phyloP scores from a whole-genome alignment of 768 basidiomycete species.

The Macrolepiota dolichaula region DNA sequence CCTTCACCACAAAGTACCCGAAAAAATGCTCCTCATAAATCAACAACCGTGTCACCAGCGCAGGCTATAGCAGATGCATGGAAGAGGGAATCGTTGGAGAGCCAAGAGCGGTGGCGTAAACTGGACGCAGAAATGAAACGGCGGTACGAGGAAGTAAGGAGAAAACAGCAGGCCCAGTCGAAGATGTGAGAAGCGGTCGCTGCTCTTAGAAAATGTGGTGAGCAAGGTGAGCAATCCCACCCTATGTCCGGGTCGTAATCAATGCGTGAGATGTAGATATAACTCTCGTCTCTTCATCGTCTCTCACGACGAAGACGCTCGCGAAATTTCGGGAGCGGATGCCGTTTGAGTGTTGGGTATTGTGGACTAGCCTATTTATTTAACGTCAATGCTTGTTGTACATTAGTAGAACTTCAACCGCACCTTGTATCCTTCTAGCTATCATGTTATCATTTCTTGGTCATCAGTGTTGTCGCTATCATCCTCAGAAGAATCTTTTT shows the following conservation, averaged over 20 bases:
- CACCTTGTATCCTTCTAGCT: constrained; percentile 10
- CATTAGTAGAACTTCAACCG: constrained; percentile 3
- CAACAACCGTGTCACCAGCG: constrained; percentile 42
- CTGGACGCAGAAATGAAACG: constrained; percentile 47
- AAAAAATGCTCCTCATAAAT: constrained; percentile 28
- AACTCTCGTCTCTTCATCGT: not conserved
- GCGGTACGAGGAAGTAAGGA: constrained; percentile 35
- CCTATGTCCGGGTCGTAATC: not conserved
- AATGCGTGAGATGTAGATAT: not conserved
- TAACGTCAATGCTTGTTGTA: constrained; percentile 8
- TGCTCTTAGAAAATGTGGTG: constrained; percentile 8
- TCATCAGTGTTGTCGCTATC: constrained; percentile 43
- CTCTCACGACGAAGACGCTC: not conserved
- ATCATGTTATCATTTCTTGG: constrained; percentile 15
- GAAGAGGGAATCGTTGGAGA: constrained; percentile 59
- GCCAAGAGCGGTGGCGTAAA: constrained; percentile 54
- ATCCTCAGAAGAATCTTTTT: constrained; percentile 33
- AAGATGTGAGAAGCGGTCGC: constrained; percentile 44
- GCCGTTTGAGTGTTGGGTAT: not conserved
- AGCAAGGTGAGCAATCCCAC: constrained; percentile 1
- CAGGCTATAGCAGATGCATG: constrained; percentile 69
- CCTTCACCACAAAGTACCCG: constrained; percentile 31
- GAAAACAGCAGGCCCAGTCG: constrained; percentile 16
- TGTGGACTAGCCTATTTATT: constrained; percentile 6
- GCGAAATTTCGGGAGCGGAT: not conserved